A percentile compares a stretch with the other conserved stretches of the same genome.
These are phyloP conservation scores for Aspergillus latus DNA, from an alignment of 2,329 filamentous ascomycete species.

Conservation along the genomic window DNA sequence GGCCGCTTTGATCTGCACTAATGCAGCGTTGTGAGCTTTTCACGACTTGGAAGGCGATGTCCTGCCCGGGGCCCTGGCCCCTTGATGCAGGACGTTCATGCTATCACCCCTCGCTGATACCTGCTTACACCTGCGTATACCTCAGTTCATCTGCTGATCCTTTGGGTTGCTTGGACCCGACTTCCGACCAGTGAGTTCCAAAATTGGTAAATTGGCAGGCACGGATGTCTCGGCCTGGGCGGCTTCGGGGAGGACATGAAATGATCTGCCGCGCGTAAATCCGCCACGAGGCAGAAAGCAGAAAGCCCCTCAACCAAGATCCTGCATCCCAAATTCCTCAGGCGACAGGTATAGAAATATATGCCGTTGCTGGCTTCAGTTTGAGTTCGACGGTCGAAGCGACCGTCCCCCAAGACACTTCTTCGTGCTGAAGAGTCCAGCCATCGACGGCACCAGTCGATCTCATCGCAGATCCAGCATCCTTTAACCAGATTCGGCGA, in stretches of 20 bases:
- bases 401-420: too few species aligned
- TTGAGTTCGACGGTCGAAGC: too few species aligned
- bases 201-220: not conserved
- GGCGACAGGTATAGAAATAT: too few species aligned
- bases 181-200: not conserved
- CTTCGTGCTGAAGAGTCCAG: not conserved
- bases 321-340: not conserved
- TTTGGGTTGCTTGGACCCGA: not conserved
- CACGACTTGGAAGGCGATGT: not conserved
- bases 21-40: slow-evolving; percentile 2
- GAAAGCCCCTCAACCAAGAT: not conserved
- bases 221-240: slow-evolving; percentile 15
- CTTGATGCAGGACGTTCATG: slow-evolving; percentile 15
- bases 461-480: not conserved
- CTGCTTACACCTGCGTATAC: not conserved
- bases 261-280: slow-evolving; percentile 8
- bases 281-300: slow-evolving; percentile 1
- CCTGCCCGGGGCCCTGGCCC: not conserved
- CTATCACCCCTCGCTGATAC: slow-evolving; percentile 12
- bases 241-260: not conserved
- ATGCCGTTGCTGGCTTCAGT: too few species aligned
- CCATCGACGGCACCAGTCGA: not conserved
- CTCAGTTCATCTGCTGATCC: not conserved
- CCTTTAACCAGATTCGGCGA: not conserved
- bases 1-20: not conserved